Conservation (phyloP, 2,329 filamentous ascomycete genomes). For the Byssoonygena ceratinophila region DNA sequence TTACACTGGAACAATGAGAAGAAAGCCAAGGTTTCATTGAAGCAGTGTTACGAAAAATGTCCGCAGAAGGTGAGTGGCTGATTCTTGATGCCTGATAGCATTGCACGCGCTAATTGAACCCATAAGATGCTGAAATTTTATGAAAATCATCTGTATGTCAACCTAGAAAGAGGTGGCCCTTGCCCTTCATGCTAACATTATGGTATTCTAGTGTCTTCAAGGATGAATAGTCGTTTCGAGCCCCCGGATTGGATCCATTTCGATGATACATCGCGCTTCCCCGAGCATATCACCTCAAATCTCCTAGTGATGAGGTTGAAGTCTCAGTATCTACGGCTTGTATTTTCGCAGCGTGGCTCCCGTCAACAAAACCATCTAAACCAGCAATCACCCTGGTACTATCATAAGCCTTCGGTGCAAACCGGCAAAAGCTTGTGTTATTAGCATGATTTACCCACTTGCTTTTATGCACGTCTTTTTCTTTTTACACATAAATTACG, state of each 20-base stretch:
- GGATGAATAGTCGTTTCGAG: conserved; percentile 19
- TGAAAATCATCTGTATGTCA: conserved; percentile 38
- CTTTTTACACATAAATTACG: background rate
- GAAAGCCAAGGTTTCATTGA: conserved; percentile 34
- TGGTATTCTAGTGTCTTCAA: conserved; percentile 26
- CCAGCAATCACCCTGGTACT: too few species aligned
- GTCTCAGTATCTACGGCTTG: background rate
- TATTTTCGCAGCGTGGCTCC: too few species aligned
- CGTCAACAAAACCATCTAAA: too few species aligned
- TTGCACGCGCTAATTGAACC: conserved; percentile 14
- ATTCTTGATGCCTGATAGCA: background rate
- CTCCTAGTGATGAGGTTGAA: background rate
- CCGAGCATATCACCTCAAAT: background rate
- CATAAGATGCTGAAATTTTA: conserved; percentile 41
- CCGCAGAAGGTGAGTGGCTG: conserved; percentile 29
- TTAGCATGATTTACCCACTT: background rate
- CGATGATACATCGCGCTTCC: background rate
- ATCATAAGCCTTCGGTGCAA: background rate
- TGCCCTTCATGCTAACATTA: background rate
- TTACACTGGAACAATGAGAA: conserved; percentile 38
- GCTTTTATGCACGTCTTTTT: background rate
- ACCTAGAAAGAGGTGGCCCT: too few species aligned
- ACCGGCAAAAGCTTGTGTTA: background rate
- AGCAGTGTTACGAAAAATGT: conserved; percentile 35
- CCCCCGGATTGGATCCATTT: background rate